Conservation (phyloP, 352 stramenopile species). For the Globisporangium okanoganense region DNA sequence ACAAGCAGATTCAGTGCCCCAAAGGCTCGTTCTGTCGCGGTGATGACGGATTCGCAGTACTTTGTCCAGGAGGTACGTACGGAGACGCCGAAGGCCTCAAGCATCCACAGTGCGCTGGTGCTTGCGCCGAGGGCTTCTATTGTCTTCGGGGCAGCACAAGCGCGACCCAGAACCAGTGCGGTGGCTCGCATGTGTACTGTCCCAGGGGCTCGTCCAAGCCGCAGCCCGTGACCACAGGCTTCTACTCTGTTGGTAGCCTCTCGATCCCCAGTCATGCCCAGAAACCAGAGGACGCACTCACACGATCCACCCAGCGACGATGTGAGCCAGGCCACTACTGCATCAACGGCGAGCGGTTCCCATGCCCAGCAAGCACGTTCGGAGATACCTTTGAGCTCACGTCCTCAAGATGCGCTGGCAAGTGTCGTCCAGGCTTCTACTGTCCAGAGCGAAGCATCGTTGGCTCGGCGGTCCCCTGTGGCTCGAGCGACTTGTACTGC, state of each 20-base stretch:
- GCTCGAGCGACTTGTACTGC: conserved; percentile 28
- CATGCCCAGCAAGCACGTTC: conserved; percentile 62
- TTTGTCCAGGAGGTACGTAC: conserved; percentile 64
- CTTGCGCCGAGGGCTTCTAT: conserved; percentile 54
- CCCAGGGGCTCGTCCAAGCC: conserved; percentile 49
- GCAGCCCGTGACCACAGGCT: conserved; percentile 31
- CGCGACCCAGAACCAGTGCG: conserved; percentile 42
- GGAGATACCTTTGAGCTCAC: conserved; percentile 28
- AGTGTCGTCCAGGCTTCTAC: conserved; percentile 33
- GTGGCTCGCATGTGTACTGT: conserved; percentile 50
- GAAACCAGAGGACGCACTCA: conserved; percentile 32
- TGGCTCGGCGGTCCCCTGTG: conserved; percentile 16
- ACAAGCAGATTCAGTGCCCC: conserved; percentile 24
- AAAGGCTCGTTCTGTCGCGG: conserved; percentile 48
- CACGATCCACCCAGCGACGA: conserved; percentile 34
- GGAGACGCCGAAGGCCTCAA: conserved; percentile 39
- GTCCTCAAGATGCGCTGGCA: conserved; percentile 28
- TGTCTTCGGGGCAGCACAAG: conserved; percentile 46
- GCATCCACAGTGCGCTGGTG: conserved; percentile 38
- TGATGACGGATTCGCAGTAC: conserved; percentile 19
- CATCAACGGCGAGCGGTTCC: conserved; percentile 50
- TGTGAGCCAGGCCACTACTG: conserved; percentile 75
- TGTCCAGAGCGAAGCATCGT: conserved; percentile 32
- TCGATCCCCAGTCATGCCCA: conserved; percentile 15
- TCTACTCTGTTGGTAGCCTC: conserved; percentile 35